These are phyloP conservation scores for Euphrasia arctica DNA, from an alignment of 305 asterid species.

Conservation along the genomic window DNA sequence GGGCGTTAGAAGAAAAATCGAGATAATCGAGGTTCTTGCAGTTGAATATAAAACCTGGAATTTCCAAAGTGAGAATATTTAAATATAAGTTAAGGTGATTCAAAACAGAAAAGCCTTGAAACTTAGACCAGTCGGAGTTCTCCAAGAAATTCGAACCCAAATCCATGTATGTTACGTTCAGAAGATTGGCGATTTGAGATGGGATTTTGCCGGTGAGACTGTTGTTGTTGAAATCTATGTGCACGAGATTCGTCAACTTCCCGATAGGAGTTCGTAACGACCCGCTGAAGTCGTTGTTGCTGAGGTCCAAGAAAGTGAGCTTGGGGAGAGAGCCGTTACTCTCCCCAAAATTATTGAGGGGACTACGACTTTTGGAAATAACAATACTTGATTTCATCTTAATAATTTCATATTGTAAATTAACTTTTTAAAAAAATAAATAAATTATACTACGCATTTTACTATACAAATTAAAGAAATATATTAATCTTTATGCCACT, in stretches of 20 bases:
- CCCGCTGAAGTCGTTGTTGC: slow-evolving; percentile 34
- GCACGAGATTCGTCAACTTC: slow-evolving; percentile 29
- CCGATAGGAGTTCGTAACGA: slow-evolving; percentile 47
- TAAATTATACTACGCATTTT: too few species aligned
- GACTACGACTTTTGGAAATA: too few species aligned
- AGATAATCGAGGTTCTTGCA: slow-evolving; percentile 44
- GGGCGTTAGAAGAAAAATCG: slow-evolving; percentile 35
- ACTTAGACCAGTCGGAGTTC: slow-evolving; percentile 48
- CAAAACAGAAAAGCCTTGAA: slow-evolving; percentile 36
- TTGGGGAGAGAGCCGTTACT: slow-evolving; percentile 39
- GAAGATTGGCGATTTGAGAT: slow-evolving; percentile 42
- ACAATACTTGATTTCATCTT: too few species aligned
- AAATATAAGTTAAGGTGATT: slow-evolving; percentile 30
- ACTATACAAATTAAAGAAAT: too few species aligned
- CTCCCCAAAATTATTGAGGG: not conserved
- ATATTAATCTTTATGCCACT: too few species aligned
- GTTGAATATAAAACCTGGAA: slow-evolving; percentile 35
- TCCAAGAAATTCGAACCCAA: slow-evolving; percentile 42
- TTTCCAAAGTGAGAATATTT: slow-evolving; percentile 33
- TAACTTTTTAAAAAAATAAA: too few species aligned
- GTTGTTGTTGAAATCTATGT: slow-evolving; percentile 43
- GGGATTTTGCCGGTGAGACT: slow-evolving; percentile 39
- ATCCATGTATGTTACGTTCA: slow-evolving; percentile 36
- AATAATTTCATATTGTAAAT: too few species aligned
- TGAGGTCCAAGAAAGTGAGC: slow-evolving; percentile 46